Evolutionary conservation across 768 basidiomycete species (phyloP).

Genomic region (Suillus subalutaceus): DNA sequence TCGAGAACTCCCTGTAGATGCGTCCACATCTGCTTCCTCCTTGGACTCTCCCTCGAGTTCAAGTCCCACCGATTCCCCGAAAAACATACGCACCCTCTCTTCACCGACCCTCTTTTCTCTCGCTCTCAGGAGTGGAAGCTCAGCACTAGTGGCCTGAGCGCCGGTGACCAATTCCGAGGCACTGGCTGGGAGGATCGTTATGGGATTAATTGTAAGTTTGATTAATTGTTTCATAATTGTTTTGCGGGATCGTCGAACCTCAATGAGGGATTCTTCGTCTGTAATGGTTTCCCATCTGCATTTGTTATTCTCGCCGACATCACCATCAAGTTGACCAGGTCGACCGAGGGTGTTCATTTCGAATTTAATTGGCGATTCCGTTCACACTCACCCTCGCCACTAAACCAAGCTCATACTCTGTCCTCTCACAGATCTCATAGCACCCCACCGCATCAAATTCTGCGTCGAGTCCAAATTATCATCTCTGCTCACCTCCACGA

Average conservation of each 20-base stretch:
- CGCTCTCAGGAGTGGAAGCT: constrained; percentile 84
- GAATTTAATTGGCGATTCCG: neutral
- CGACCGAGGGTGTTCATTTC: constrained; percentile 19
- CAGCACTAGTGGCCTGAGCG: constrained; percentile 87
- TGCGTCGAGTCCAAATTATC: constrained; percentile 89
- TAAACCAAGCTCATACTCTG: constrained; percentile 8
- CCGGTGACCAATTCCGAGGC: constrained; percentile 83
- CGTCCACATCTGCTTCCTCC: neutral
- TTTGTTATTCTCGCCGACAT: neutral
- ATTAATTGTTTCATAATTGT: neutral
- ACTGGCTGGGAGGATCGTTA: constrained; percentile 89
- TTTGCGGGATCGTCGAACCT: neutral
- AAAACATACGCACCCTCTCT: constrained; percentile 41
- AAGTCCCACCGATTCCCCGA: constrained; percentile 37
- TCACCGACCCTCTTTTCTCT: constrained; percentile 77
- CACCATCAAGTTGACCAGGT: neutral
- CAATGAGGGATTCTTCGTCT: neutral
- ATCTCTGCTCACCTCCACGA: constrained; percentile 71
- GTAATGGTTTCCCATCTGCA: neutral
- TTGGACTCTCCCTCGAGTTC: neutral
- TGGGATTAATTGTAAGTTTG: constrained; percentile 85
- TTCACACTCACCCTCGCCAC: neutral
- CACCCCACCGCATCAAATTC: constrained; percentile 80
- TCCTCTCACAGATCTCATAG: constrained; percentile 72
- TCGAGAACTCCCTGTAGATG: constrained; percentile 34